These are phyloP conservation scores for Naganishia friedmannii DNA, from an alignment of 768 basidiomycete genomes.

Conservation along the genomic window DNA sequence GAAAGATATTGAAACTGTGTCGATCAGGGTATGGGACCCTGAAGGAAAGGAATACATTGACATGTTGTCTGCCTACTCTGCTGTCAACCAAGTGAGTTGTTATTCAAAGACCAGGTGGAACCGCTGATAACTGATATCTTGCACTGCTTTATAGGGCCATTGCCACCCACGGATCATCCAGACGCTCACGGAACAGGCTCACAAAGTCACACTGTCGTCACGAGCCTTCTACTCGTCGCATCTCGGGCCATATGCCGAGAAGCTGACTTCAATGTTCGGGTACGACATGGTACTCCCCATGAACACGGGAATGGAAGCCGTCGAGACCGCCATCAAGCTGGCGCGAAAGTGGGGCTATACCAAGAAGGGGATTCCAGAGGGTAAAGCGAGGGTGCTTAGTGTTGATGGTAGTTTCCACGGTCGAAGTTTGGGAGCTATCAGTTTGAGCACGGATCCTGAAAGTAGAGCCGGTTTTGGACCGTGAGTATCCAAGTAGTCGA, in stretches of 20 bases:
- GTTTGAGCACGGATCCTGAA: slow-evolving; percentile 88
- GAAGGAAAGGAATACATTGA: slow-evolving; percentile 96
- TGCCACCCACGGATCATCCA: slow-evolving; percentile 85
- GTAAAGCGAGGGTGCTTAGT: slow-evolving; percentile 79
- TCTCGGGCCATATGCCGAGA: slow-evolving; percentile 84
- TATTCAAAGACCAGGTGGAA: neutral
- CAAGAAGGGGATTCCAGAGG: slow-evolving; percentile 75
- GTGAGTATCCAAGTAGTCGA: slow-evolving; percentile 47
- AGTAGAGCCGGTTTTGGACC: slow-evolving; percentile 84
- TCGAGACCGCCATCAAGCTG: slow-evolving; percentile 94
- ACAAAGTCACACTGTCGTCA: slow-evolving; percentile 86
- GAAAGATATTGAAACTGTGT: neutral
- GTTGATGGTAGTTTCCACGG: slow-evolving; percentile 95
- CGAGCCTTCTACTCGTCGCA: slow-evolving; percentile 93
- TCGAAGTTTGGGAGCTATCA: slow-evolving; percentile 81
- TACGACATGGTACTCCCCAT: slow-evolving; percentile 96
- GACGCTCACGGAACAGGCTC: slow-evolving; percentile 77
- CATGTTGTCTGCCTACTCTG: slow-evolving; percentile 98
- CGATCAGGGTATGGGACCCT: slow-evolving; percentile 76
- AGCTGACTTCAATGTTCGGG: slow-evolving; percentile 76
- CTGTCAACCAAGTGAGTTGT: slow-evolving; percentile 47
- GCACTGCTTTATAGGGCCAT: slow-evolving; percentile 87
- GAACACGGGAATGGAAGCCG: slow-evolving; percentile 99
- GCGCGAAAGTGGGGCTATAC: slow-evolving; percentile 95
- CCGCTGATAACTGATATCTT: neutral